Base-by-base conservation (phyloP, 441 rosid species). In the Sinapis alba region DNA sequence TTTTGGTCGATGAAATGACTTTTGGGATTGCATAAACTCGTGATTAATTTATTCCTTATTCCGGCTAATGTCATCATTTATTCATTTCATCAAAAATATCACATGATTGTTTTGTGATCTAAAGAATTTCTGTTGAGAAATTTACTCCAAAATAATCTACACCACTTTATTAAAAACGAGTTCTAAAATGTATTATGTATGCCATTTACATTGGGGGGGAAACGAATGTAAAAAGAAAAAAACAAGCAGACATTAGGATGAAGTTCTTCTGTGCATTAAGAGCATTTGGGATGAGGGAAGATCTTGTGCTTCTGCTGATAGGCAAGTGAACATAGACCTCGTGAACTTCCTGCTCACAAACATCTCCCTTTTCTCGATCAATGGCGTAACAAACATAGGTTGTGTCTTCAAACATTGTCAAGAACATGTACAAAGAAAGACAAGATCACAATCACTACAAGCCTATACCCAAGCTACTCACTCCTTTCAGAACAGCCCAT, bases 261-360 rank as follows among this genome's bases (percentile, higher is more conserved):
- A 43, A 26, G 6, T 60, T 67, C 57, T 61, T 12, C 78, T 78
- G 68, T 6, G 64, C 78, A 80, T 41, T 73, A 10, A 77, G 54
- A 57, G 83, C 68, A 57, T 70, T 68, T 0, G 89, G 82, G 47
- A 75, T 73, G 16, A 71, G 62, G 2, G 84, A 12, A 0, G 87
- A 50, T 70, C 90, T 85, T 34, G 78, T 71, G 84, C 82, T 90
- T 82, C 93, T 78, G 70, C 86, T 86, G 75, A 84, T 79, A 6
- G 94, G 97, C 54, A 92, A 80, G 47, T 83, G 85, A 60, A 84
- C 87, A 62, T 92, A 92, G 34, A 94, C 94, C 76, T 89, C 97
- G 23, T 92, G 95, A 68, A 89, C 92, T 66, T 92, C 92, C 58
- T 87, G 87, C 78, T 88, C 90, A 72, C 84, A 87, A 45, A 89